phyloP scores from a whole-genome alignment of 2,329 filamentous ascomycete species.

The Fusarium udum region DNA sequence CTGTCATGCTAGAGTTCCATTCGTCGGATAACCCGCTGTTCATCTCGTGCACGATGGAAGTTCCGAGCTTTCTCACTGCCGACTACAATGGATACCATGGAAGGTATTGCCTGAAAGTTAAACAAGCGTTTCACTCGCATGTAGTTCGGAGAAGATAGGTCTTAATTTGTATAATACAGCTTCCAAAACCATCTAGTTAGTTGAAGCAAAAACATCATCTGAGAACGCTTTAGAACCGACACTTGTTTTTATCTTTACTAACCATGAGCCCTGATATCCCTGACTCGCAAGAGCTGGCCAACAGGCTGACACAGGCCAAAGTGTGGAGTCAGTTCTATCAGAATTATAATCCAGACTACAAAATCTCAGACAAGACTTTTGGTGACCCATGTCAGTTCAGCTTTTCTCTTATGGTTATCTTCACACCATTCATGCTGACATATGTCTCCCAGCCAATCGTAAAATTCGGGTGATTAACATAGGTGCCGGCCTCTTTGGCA shows the following conservation, averaged over 20 bases:
- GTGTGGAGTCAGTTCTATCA: not conserved
- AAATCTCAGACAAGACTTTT: not conserved
- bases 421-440: not conserved
- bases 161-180: not conserved
- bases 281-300: not conserved
- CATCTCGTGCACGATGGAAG: not conserved
- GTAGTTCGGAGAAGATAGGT: rapidly evolving
- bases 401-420: not conserved
- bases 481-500: not conserved
- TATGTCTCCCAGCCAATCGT: not conserved
- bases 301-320: not conserved
- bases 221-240: rapidly evolving
- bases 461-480: not conserved
- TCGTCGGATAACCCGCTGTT: not conserved
- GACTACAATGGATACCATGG: not conserved
- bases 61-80: not conserved
- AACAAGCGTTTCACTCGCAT: rapidly evolving
- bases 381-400: not conserved
- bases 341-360: not conserved
- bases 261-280: not conserved
- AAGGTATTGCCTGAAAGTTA: rapidly evolving
- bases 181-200: not conserved
- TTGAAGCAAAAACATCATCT: not conserved
- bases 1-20: rapidly evolving
- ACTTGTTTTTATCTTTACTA: not conserved